Base-by-base conservation (phyloP, 768 basidiomycete genomes). In the Goffeauzyma gilvescens region DNA sequence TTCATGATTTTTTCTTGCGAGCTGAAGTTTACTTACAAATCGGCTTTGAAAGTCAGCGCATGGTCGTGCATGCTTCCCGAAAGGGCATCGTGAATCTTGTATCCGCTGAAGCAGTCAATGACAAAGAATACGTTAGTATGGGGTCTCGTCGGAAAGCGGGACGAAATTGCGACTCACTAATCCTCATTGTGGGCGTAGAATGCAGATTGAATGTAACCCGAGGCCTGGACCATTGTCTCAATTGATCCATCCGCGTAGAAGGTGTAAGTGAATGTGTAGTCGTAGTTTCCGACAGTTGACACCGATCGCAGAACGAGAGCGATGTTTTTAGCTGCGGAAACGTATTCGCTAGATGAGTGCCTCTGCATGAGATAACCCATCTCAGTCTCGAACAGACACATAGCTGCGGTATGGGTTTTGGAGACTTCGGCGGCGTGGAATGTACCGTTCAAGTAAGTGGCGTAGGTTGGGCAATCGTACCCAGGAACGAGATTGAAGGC, bases 401-500 rank as follows among this genome's bases (percentile, higher is more conserved):
- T 52, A 8, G 52, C 52, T 28, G 53, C 54, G 12, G 41, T 48
- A 46, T 60, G 59, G 1, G 59, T 55, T 31, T 44, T 55, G 6
- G 55, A 51, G 6, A 54, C 15, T 32, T 64, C 63, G 31, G 50
- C 42, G 3, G 50, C 55, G 44, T 62, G 58, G 54, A 55, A 60
- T 1, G 51, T 56, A 6, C 53, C 45, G 42, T 58, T 50, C 38
- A 58, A 46, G 44, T 45, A 64, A 24, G 47, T 35, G 9, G 61
- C 55, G 24, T 61, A 55, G 0, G 39, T 5, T 0, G 63, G 63
- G 41, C 58, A 58, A 44, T 64, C 63, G 42, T 53, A 62, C 0
- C 58, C 61, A 0, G 45, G 44, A n/a, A 63, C 36, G 2, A 60
- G 49, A 5, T 53, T 49, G 49, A 60, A 57, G 0, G 58, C 55